phyloP scores from a whole-genome alignment of 108 stramenopile species.

The Pinguiococcus pyrenoidosus region DNA sequence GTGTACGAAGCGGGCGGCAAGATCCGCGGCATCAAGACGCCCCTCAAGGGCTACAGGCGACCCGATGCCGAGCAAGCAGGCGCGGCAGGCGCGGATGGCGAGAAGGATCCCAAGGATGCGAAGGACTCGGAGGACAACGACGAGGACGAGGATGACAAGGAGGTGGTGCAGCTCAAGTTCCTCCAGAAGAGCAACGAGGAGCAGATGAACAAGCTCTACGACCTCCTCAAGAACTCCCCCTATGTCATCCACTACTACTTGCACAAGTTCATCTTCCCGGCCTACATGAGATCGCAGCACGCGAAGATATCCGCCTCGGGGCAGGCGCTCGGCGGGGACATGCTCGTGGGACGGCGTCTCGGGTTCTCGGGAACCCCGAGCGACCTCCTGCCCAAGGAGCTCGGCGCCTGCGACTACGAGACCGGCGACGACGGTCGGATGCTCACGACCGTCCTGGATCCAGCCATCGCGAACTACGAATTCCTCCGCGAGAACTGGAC shows the following conservation, averaged over 20 bases:
- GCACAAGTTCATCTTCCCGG: conserved; percentile 9
- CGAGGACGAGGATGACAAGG: background rate
- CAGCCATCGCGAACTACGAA: conserved; percentile 9
- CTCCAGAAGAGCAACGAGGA: conserved; percentile 14
- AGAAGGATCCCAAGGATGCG: background rate
- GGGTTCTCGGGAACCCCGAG: conserved; percentile 32
- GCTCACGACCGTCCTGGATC: conserved; percentile 3
- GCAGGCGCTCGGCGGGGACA: conserved; percentile 20
- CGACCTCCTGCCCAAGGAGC: conserved; percentile 23
- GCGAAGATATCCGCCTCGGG: conserved; percentile 9
- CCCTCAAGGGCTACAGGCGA: background rate
- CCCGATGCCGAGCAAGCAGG: background rate
- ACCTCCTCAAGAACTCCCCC: background rate
- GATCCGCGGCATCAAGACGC: background rate
- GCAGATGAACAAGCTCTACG: conserved; percentile 16
- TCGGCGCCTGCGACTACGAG: conserved; percentile 14
- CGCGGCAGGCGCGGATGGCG: background rate
- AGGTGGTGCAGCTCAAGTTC: conserved; percentile 20
- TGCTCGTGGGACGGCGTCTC: conserved; percentile 12
- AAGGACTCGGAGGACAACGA: background rate
- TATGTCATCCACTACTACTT: conserved; percentile 16
- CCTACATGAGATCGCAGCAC: conserved; percentile 9
- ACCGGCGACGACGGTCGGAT: conserved; percentile 22
- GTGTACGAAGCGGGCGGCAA: background rate
- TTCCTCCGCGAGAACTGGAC: conserved; percentile 28